Conservation (phyloP, 345 rosid genomes). For the Camelina laxa region DNA sequence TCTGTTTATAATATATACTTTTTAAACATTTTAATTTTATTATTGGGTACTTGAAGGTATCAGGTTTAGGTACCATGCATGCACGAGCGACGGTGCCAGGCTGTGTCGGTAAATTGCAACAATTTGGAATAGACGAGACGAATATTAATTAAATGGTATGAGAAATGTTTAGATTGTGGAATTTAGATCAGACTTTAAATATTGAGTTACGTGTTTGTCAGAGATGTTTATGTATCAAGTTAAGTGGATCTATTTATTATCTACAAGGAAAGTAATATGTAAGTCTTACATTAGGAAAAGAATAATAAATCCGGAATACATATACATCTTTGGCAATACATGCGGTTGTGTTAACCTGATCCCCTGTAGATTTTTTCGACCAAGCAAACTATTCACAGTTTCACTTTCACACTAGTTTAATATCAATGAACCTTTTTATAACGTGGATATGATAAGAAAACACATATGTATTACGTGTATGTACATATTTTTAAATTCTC, state of each 20-base stretch:
- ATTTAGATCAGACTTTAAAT: slow-evolving; percentile 11
- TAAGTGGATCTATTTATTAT: background rate
- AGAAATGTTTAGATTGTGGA: background rate
- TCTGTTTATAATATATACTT: slow-evolving; percentile 7
- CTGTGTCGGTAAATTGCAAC: slow-evolving; percentile 32
- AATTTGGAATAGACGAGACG: slow-evolving; percentile 9
- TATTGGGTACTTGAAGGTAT: background rate
- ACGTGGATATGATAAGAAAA: background rate
- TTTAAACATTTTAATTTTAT: background rate
- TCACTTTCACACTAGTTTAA: no score
- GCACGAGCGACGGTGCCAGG: slow-evolving; percentile 47
- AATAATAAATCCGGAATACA: background rate
- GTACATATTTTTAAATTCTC: background rate
- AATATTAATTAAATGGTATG: background rate
- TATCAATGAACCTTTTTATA: background rate
- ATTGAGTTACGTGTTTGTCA: slow-evolving; percentile 16
- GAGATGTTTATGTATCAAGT: background rate
- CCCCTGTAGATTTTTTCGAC: background rate
- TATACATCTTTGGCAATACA: background rate
- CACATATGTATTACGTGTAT: background rate
- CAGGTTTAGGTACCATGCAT: slow-evolving; percentile 32
- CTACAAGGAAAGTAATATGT: background rate
- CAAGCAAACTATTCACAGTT: background rate
- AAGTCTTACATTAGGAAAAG: background rate
- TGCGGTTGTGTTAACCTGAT: background rate